Conservation (phyloP, 768 basidiomycete genomes). For the Boletus rubescentipes region DNA sequence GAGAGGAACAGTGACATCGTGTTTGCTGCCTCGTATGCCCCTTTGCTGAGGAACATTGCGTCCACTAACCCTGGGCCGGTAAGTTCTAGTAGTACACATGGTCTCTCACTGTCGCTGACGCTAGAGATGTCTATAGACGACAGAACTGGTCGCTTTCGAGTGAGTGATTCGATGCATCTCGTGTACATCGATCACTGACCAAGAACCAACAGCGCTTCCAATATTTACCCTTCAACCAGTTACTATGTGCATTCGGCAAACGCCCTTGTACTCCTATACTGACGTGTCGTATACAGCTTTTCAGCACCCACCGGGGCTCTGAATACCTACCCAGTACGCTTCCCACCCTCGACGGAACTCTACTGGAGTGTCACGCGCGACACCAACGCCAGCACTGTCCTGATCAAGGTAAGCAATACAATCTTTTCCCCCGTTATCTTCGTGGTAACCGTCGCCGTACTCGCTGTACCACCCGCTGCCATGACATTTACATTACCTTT, state of each 20-base stretch:
- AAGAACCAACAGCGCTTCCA: constrained; percentile 42
- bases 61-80: no score
- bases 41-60: constrained; percentile 53
- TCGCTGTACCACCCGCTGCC: no score
- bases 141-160: constrained; percentile 63
- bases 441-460: no score
- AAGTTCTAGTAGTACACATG: no score
- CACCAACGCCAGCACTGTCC: constrained; percentile 32
- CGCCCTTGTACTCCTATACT: no score
- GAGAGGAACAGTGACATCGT: constrained; percentile 62
- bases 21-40: constrained; percentile 63
- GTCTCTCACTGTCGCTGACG: no score
- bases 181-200: no score
- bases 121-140: constrained; percentile 38
- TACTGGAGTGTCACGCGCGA: constrained; percentile 58
- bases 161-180: constrained; percentile 30
- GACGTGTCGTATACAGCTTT: no score
- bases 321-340: constrained; percentile 64
- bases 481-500: no score
- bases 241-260: constrained; percentile 62
- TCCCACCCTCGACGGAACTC: constrained; percentile 44
- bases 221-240: constrained; percentile 58
- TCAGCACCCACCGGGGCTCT: constrained; percentile 60
- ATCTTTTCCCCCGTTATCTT: no score
- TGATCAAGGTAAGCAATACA: constrained; percentile 71